phyloP scores from a whole-genome alignment of 805 yeast genomes.

The Pichia cephalocereana region DNA sequence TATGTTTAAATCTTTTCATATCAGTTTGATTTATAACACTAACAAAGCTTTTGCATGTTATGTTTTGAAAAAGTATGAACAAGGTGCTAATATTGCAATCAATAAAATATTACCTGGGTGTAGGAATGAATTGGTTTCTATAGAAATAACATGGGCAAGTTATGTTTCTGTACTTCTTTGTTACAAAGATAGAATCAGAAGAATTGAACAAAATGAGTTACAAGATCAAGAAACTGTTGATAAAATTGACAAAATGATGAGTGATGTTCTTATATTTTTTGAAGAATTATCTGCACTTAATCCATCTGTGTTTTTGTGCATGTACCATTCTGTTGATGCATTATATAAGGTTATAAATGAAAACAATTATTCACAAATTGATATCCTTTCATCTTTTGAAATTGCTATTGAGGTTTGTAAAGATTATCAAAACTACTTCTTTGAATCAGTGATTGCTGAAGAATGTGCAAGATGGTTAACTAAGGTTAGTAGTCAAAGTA shows the following conservation, averaged over 20 bases:
- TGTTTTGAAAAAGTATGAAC: slow-evolving; percentile 7
- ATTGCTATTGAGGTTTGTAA: slow-evolving; percentile 34
- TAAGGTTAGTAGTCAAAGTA: slow-evolving; percentile 17
- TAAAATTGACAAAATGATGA: slow-evolving; percentile 12
- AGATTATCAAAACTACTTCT: slow-evolving; percentile 25
- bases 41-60: slow-evolving; percentile 3
- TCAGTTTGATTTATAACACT: neutral
- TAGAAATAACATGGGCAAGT: slow-evolving; percentile 8
- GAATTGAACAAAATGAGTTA: slow-evolving; percentile 4
- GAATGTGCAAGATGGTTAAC: slow-evolving; percentile 35
- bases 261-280: slow-evolving; percentile 19
- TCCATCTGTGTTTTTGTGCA: slow-evolving; percentile 32
- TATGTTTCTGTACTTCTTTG: slow-evolving; percentile 10
- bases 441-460: slow-evolving; percentile 32
- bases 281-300: slow-evolving; percentile 28
- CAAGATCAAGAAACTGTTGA: slow-evolving; percentile 14
- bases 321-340: slow-evolving; percentile 29
- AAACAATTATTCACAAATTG: slow-evolving; percentile 23
- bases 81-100: slow-evolving; percentile 3
- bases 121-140: neutral
- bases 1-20: neutral
- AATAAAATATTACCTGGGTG: slow-evolving; percentile 2
- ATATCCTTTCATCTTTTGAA: slow-evolving; percentile 35
- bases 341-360: slow-evolving; percentile 18
- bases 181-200: slow-evolving; percentile 4